phyloP scores from a whole-genome alignment of 768 basidiomycete genomes.

The Mycena venus region DNA sequence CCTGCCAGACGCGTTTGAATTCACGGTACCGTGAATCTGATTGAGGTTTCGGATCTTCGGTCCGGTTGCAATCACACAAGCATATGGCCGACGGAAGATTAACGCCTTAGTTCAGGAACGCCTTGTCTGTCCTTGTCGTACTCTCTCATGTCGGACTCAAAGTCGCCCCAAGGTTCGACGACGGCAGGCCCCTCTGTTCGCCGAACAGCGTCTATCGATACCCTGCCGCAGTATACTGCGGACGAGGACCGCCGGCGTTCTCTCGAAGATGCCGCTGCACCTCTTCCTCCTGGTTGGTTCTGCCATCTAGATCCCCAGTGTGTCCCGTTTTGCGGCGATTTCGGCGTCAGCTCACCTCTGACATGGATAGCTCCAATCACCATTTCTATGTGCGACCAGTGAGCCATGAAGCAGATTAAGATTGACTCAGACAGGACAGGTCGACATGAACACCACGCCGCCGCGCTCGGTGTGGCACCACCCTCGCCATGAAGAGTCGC shows the following conservation, averaged over 20 bases:
- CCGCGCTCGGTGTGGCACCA: constrained; percentile 31
- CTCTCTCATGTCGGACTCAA: constrained; percentile 17
- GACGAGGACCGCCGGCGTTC: constrained; percentile 26
- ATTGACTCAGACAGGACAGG: constrained; percentile 9
- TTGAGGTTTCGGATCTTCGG: background rate
- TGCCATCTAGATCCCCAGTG: constrained; percentile 26
- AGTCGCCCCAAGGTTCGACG: background rate
- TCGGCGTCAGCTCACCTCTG: background rate
- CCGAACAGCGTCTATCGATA: constrained; percentile 26
- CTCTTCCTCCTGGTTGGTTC: constrained; percentile 30
- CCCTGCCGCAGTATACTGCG: constrained; percentile 26
- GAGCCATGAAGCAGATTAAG: background rate
- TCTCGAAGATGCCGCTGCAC: constrained; percentile 29
- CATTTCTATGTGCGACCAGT: constrained; percentile 29
- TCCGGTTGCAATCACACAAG: background rate
- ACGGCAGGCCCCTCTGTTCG: constrained; percentile 11
- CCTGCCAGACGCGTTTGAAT: background rate
- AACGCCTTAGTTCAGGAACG: no score
- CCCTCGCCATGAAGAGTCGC: constrained; percentile 17
- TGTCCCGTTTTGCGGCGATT: background rate
- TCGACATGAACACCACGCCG: constrained; percentile 32
- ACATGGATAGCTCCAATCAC: constrained; percentile 25
- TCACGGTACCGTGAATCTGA: background rate
- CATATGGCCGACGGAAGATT: no score
- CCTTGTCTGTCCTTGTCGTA: no score